Conservation (phyloP, 1,284 basidiomycete species). For the Sutorius eximius region DNA sequence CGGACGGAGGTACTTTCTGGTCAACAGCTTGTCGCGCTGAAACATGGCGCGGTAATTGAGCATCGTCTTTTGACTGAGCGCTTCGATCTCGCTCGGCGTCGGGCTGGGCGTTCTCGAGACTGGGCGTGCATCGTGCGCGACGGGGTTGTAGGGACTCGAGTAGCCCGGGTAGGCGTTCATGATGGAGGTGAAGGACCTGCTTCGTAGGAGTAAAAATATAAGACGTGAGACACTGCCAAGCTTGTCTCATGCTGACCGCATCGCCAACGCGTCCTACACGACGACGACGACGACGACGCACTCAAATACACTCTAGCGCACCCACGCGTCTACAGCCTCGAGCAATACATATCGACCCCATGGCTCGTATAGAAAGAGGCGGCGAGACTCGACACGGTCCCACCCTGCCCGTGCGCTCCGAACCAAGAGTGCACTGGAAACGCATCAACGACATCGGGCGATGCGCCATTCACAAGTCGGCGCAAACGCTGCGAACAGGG, state of each 20-base stretch:
- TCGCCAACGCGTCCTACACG: conserved; percentile 20
- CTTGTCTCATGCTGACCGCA: conserved; percentile 4
- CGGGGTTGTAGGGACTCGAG: conserved; percentile 12
- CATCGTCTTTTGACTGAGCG: conserved; percentile 41
- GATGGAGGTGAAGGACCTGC: conserved; percentile 3
- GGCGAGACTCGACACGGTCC: too few relatives aligned
- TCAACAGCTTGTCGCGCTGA: conserved; percentile 32
- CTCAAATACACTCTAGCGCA: too few relatives aligned
- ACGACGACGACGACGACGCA: conserved; percentile 17
- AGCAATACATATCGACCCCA: too few relatives aligned
- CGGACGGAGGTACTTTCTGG: conserved; percentile 42
- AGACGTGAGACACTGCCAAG: background rate
- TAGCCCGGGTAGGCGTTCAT: conserved; percentile 26
- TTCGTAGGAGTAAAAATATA: background rate
- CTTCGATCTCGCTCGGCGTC: conserved; percentile 55
- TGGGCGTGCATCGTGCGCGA: conserved; percentile 11
- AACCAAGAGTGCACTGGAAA: too few relatives aligned
- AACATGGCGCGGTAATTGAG: conserved; percentile 45
- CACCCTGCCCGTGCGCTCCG: too few relatives aligned
- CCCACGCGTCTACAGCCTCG: too few relatives aligned
- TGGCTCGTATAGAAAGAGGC: too few relatives aligned
- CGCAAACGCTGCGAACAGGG: too few relatives aligned
- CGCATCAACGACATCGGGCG: too few relatives aligned
- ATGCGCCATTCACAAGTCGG: too few relatives aligned
- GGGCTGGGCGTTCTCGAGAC: conserved; percentile 53